These are phyloP conservation scores for Bathelium albidoporum DNA, from an alignment of 495 filamentous ascomycete species.

Conservation along the genomic window DNA sequence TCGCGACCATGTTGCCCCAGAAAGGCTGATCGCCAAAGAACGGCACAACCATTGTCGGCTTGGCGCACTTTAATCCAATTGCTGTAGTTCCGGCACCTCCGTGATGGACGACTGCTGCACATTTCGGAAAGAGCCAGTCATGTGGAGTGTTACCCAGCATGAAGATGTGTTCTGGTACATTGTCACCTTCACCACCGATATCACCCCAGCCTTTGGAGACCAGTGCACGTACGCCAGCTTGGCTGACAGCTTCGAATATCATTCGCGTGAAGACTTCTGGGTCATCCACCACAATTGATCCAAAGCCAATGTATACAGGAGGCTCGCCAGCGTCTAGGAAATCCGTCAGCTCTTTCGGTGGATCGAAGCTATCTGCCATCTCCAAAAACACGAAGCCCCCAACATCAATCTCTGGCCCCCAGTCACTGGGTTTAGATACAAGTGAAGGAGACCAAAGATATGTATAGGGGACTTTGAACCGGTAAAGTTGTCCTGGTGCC, in stretches of 20 bases:
- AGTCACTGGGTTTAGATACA: slow-evolving; percentile 32
- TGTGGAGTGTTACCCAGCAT: slow-evolving; percentile 34
- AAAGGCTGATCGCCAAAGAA: slow-evolving; percentile 54
- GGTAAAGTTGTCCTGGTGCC: slow-evolving; percentile 32
- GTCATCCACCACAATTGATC: slow-evolving; percentile 33
- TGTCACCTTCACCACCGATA: slow-evolving; percentile 19
- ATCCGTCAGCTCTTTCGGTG: slow-evolving; percentile 24
- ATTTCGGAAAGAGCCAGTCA: slow-evolving; percentile 32
- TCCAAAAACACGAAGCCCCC: slow-evolving; percentile 33
- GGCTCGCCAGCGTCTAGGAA: slow-evolving; percentile 30
- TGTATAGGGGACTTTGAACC: slow-evolving; percentile 31
- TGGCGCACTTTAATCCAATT: slow-evolving; percentile 29
- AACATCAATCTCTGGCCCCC: slow-evolving; percentile 33
- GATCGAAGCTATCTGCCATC: slow-evolving; percentile 27
- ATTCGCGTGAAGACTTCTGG: slow-evolving; percentile 30
- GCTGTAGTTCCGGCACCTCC: slow-evolving; percentile 34
- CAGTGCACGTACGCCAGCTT: slow-evolving; percentile 30
- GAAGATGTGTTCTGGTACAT: slow-evolving; percentile 28
- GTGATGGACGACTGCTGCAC: slow-evolving; percentile 31
- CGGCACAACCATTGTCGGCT: slow-evolving; percentile 32
- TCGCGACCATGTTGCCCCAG: slow-evolving; percentile 67
- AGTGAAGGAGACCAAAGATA: slow-evolving; percentile 31
- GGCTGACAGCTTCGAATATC: slow-evolving; percentile 29
- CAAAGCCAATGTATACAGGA: slow-evolving; percentile 34
- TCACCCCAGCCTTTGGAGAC: slow-evolving; percentile 34